A percentile compares a stretch with the other conserved stretches of the same genome.
These are phyloP conservation scores for Arbutus unedo DNA, from an alignment of 148 eudicot genomes.

Conservation along the genomic window DNA sequence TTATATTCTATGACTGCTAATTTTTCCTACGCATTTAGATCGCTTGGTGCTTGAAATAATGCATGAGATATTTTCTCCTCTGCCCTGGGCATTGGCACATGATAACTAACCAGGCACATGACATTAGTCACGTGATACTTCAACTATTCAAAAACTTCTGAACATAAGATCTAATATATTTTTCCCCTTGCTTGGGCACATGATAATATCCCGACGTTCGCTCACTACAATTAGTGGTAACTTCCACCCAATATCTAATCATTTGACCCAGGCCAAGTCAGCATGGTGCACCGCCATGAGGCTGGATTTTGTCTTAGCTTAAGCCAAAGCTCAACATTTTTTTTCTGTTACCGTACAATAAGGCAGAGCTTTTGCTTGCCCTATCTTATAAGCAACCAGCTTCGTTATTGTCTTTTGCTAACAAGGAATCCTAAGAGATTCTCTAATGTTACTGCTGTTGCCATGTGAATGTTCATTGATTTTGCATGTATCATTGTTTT, in stretches of 20 bases:
- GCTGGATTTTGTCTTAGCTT: background rate
- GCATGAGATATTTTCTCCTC: background rate
- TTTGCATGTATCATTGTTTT: background rate
- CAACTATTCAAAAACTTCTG: background rate
- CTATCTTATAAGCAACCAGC: background rate
- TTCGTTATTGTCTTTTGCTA: background rate
- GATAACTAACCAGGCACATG: background rate
- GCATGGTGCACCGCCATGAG: background rate
- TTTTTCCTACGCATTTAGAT: background rate
- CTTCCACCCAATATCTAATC: background rate
- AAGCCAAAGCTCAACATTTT: background rate
- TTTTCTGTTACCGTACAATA: background rate
- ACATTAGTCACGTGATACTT: background rate
- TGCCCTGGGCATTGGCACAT: background rate
- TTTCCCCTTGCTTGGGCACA: background rate
- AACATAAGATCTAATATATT: background rate
- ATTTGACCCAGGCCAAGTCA: background rate
- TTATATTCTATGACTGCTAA: background rate
- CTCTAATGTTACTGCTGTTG: background rate
- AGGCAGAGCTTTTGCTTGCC: conserved; percentile 3
- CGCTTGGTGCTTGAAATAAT: background rate
- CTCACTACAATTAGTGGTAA: background rate
- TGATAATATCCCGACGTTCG: background rate
- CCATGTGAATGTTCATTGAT: conserved; percentile 2
- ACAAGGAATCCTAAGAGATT: background rate